phyloP scores from a whole-genome alignment of 2,329 filamentous ascomycete species.

The Talaromyces funiculosus region DNA sequence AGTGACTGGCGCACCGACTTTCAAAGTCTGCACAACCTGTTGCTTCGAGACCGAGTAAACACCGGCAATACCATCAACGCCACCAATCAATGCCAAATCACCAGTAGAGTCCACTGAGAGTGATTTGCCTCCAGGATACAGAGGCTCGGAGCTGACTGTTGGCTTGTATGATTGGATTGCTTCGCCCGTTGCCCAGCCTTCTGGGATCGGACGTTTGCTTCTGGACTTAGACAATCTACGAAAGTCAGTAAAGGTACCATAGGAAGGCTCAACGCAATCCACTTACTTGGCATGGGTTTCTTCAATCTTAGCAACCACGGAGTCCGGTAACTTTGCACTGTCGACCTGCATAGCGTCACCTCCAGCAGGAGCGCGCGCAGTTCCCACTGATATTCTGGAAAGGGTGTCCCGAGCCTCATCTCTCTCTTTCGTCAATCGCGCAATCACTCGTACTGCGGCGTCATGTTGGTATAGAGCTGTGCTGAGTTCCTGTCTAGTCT shows the following conservation, averaged over 20 bases:
- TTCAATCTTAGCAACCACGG: slow-evolving; percentile 67
- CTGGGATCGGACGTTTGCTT: slow-evolving; percentile 80
- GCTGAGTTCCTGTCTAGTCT: slow-evolving; percentile 88
- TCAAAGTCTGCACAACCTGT: slow-evolving; percentile 64
- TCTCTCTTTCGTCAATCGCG: slow-evolving; percentile 79
- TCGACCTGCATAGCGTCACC: slow-evolving; percentile 94
- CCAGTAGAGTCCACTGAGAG: slow-evolving; percentile 56
- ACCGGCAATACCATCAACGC: slow-evolving; percentile 67
- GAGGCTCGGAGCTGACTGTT: slow-evolving; percentile 48
- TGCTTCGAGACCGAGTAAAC: slow-evolving; percentile 74
- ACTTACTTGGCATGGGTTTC: slow-evolving; percentile 73
- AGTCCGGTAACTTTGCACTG: slow-evolving; percentile 66
- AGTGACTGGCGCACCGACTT: slow-evolving; percentile 62
- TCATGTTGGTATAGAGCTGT: slow-evolving; percentile 95
- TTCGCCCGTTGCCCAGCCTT: slow-evolving; percentile 76
- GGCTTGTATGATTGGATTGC: slow-evolving; percentile 58
- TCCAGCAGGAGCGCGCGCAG: slow-evolving; percentile 44
- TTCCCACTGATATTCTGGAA: slow-evolving; percentile 72
- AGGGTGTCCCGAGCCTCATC: slow-evolving; percentile 89
- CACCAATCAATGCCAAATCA: slow-evolving; percentile 66
- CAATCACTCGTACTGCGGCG: slow-evolving; percentile 92
- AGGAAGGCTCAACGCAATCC: neutral
- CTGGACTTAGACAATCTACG: slow-evolving; percentile 75
- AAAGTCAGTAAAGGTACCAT: slow-evolving; percentile 16
- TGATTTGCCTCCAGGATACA: slow-evolving; percentile 55